These are phyloP conservation scores for Populus pruinosa DNA, from an alignment of 345 rosid genomes.

Conservation along the genomic window DNA sequence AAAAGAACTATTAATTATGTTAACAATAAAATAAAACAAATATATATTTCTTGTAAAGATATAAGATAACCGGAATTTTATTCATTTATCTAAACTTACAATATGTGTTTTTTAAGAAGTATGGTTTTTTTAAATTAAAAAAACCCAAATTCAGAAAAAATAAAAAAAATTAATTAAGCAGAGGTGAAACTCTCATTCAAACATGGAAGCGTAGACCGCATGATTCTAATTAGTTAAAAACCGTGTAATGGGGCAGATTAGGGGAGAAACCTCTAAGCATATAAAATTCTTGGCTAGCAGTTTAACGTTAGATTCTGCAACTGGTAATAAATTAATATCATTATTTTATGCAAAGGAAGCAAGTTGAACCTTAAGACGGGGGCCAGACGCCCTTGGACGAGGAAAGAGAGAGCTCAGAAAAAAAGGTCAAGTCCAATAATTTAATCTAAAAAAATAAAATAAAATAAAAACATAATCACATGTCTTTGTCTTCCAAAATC, in stretches of 20 bases:
- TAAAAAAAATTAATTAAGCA: too few relatives aligned
- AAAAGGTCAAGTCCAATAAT: background rate
- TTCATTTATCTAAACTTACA: too few relatives aligned
- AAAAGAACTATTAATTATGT: too few relatives aligned
- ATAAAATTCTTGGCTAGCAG: background rate
- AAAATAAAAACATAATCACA: background rate
- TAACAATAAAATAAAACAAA: too few relatives aligned
- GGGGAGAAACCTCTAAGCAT: background rate
- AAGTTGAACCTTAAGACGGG: background rate
- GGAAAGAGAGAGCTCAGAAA: background rate
- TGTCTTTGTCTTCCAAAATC: slow-evolving; percentile 13
- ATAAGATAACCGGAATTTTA: too few relatives aligned
- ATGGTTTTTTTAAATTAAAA: too few relatives aligned
- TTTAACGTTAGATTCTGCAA: background rate
- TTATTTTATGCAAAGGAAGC: background rate
- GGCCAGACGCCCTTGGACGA: background rate
- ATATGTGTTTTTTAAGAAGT: too few relatives aligned
- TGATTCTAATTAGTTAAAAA: background rate
- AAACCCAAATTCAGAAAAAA: too few relatives aligned
- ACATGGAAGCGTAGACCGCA: too few relatives aligned
- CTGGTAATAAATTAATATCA: background rate
- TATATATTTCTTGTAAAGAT: too few relatives aligned
- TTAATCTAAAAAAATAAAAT: background rate
- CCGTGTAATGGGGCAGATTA: background rate
- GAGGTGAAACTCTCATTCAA: too few relatives aligned